phyloP scores from a whole-genome alignment of 495 filamentous ascomycete genomes.

The Xylaria curta region DNA sequence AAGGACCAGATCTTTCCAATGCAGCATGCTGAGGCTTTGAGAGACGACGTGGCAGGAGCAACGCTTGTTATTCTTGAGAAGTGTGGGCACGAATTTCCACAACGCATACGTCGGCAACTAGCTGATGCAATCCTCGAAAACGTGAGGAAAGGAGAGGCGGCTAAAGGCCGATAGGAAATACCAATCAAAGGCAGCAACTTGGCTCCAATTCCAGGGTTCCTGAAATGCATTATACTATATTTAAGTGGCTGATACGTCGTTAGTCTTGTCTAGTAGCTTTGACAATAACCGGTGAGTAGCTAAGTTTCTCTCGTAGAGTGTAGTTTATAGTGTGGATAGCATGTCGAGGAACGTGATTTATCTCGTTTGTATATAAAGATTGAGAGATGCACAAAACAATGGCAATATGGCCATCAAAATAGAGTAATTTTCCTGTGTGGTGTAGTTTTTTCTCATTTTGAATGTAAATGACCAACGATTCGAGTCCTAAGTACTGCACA shows the following conservation, averaged over 20 bases:
- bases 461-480: not conserved
- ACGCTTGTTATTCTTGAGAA: slow-evolving; percentile 25
- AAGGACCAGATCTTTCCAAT: slow-evolving; percentile 26
- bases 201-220: too few species aligned
- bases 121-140: slow-evolving; percentile 4
- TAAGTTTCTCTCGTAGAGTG: too few species aligned
- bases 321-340: too few species aligned
- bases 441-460: not conserved
- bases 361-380: too few species aligned
- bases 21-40: slow-evolving; percentile 25
- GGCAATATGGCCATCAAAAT: too few species aligned
- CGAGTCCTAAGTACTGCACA: not conserved
- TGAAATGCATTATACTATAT: too few species aligned
- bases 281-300: too few species aligned
- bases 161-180: not conserved
- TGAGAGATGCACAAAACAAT: too few species aligned
- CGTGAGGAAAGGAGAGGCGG: slow-evolving; percentile 3
- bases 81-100: slow-evolving; percentile 25
- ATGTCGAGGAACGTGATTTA: too few species aligned
- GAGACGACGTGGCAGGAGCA: slow-evolving; percentile 23
- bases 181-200: not conserved
- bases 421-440: not conserved
- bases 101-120: slow-evolving; percentile 9
- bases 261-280: too few species aligned
- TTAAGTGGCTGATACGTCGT: too few species aligned